Conservation (phyloP, 2,329 filamentous ascomycete species). For the Hypoxylon sp. region DNA sequence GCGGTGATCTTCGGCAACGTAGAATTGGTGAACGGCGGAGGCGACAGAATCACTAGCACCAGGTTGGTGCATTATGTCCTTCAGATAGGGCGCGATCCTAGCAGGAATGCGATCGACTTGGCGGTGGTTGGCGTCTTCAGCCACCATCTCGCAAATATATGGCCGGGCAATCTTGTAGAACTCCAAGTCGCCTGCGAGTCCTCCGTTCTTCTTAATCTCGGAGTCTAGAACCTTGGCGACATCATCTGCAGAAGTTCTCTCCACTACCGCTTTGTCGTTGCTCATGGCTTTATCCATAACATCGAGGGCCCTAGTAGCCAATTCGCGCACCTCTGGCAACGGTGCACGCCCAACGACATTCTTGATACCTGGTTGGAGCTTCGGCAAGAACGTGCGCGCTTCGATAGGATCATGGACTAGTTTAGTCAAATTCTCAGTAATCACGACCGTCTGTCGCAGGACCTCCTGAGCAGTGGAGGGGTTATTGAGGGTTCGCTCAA, state of each 20-base stretch:
- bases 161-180: slow-evolving; percentile 76
- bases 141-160: slow-evolving; percentile 88
- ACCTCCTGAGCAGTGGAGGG: slow-evolving; percentile 94
- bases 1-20: slow-evolving; percentile 86
- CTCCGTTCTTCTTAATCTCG: slow-evolving; percentile 79
- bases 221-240: slow-evolving; percentile 81
- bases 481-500: slow-evolving; percentile 94
- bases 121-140: slow-evolving; percentile 89
- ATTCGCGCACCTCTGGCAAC: slow-evolving; percentile 92
- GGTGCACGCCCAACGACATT: slow-evolving; percentile 89
- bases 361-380: slow-evolving; percentile 94
- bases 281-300: slow-evolving; percentile 97
- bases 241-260: slow-evolving; percentile 79
- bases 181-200: slow-evolving; percentile 73
- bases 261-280: slow-evolving; percentile 75
- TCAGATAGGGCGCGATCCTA: slow-evolving; percentile 82
- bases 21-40: slow-evolving; percentile 81
- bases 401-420: slow-evolving; percentile 96
- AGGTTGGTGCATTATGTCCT: slow-evolving; percentile 75
- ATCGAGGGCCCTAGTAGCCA: slow-evolving; percentile 84
- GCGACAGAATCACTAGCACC: slow-evolving; percentile 75
- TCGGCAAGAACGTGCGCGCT: slow-evolving; percentile 93
- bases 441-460: slow-evolving; percentile 93
- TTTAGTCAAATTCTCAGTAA: slow-evolving; percentile 98
- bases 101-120: slow-evolving; percentile 79